Conservation (phyloP, 2,329 filamentous ascomycete genomes). For the Stemphylium lycopersici region DNA sequence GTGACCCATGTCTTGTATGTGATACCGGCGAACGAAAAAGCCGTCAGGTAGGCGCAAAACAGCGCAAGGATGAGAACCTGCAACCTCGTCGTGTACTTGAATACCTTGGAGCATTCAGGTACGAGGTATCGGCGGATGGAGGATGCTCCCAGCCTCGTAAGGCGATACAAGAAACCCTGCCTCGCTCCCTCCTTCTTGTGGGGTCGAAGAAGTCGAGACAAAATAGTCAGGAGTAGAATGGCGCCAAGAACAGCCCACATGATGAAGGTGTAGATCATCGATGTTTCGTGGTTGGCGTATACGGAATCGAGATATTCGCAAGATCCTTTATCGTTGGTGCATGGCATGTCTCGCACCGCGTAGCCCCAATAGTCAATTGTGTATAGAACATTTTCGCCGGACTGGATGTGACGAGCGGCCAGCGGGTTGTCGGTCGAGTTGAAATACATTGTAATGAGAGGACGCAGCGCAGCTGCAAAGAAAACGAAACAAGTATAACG, state of each 20-base stretch:
- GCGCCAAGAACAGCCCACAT: conserved; percentile 9
- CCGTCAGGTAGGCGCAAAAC: conserved; percentile 6
- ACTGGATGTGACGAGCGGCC: conserved; percentile 11
- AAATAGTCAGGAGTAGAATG: neutral
- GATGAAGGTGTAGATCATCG: conserved; percentile 11
- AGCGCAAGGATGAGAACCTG: conserved; percentile 9
- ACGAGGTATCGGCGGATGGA: neutral
- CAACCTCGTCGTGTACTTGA: conserved; percentile 5
- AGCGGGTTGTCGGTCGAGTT: conserved; percentile 6
- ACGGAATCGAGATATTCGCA: conserved; percentile 12
- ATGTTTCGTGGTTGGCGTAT: conserved; percentile 7
- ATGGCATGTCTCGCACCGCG: conserved; percentile 9
- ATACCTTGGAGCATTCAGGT: conserved; percentile 6
- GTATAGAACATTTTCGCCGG: conserved; percentile 5
- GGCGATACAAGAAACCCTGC: conserved; percentile 9
- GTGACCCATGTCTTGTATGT: conserved; percentile 13
- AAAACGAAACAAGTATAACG: neutral
- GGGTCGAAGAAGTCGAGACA: conserved; percentile 5
- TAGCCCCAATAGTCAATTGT: conserved; percentile 14
- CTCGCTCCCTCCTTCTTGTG: conserved; percentile 1
- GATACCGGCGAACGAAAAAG: conserved; percentile 10
- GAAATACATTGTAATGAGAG: conserved; percentile 7
- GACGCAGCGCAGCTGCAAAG: conserved; percentile 11
- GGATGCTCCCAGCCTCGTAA: neutral
- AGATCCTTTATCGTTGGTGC: conserved; percentile 5